Evolutionary conservation across 495 filamentous ascomycete genomes (phyloP), one percentile per base, ranked within the genome.

Genomic region (Corynascus novoguineensis): DNA sequence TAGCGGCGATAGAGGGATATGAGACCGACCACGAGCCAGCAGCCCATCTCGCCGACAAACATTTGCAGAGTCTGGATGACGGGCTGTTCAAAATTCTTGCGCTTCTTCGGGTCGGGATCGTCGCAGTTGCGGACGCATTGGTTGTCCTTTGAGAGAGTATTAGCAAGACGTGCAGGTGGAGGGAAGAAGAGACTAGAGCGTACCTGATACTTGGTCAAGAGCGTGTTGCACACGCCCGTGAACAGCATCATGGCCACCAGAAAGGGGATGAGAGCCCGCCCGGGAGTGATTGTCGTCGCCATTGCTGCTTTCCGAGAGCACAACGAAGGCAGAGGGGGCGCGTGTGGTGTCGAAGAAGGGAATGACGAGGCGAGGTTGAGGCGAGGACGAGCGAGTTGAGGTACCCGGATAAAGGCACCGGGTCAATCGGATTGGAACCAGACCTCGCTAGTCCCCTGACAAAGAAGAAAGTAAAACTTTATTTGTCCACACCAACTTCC

Each of bases 121-220:
- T 90, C 83, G 74, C 93, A 98, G 75, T 97, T 81, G 48, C 86
- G 81, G 17, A 98, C 87, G 74, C 93, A 98, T 85, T 95, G 87
- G 79, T 95, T 92, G 71, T 98, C 93, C 90, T 95, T 57, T 47
- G 27, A 15, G 37, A 17, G 29, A 35, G 38, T 15, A 40, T 56
- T 31, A 51, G 45, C 34, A 29, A n/a, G 28, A 2, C 3, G 27
- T 37, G 29, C 25, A 21, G 25, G 15, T 24, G 25, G 10, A 27
- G 3, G 2, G 27, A 28, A 31, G 47, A 31, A 14, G 25, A 11
- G 27, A 64, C n/a, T n/a, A n/a, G n/a, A n/a, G n/a, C 72, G 34
- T 67, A 90, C 90, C 73, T 98, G 93, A 62, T 92, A 96, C 62
- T 98, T 98, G 61, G 93, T 96, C 64, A 98, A 78, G 53, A 98